phyloP scores from a whole-genome alignment of 2,329 filamentous ascomycete genomes.

The Paraconiothyrium sp. region DNA sequence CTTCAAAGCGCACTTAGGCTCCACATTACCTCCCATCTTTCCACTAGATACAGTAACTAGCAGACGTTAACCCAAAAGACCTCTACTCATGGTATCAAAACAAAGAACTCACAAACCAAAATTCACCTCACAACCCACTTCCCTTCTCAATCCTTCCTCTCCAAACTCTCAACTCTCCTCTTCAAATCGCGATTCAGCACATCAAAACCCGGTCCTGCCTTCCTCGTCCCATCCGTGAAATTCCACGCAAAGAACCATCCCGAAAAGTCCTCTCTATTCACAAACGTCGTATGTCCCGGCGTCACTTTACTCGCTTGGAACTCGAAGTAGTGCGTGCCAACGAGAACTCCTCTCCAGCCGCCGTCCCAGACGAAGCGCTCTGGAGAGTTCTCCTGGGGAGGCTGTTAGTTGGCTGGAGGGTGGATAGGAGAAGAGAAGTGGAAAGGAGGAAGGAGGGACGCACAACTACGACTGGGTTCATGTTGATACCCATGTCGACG shows the following conservation, averaged over 20 bases:
- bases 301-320: background rate
- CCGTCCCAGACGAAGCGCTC: background rate
- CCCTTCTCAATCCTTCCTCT: background rate
- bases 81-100: no score
- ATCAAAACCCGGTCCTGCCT: constrained; percentile 2
- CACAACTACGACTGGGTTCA: no score
- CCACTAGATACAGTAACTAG: no score
- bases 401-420: background rate
- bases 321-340: background rate
- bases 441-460: no score
- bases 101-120: background rate
- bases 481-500: no score
- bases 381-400: background rate
- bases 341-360: background rate
- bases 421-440: background rate
- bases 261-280: constrained; percentile 1
- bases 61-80: no score
- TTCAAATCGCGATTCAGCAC: background rate
- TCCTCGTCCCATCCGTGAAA: background rate
- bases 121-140: background rate
- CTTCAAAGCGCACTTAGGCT: no score
- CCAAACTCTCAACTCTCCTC: background rate
- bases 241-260: background rate
- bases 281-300: constrained; percentile 4
- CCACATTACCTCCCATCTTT: no score